phyloP scores from a whole-genome alignment of 2,329 filamentous ascomycete species.

The Ciborinia camelliae region DNA sequence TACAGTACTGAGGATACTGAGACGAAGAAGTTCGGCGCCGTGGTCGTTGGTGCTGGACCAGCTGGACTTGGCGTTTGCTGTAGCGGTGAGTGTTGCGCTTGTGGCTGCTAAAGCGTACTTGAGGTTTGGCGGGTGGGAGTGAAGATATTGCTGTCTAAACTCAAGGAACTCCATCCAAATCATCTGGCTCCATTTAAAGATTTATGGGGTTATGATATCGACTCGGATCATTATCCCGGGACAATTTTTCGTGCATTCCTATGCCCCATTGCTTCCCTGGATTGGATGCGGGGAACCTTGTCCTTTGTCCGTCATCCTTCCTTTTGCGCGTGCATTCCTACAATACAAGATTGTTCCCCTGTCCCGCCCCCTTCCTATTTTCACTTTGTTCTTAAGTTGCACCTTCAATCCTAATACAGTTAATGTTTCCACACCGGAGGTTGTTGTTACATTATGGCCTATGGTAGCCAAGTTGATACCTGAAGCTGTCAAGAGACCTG shows the following conservation, averaged over 20 bases:
- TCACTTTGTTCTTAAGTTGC: too few species aligned
- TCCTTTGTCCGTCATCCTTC: too few species aligned
- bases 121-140: too few species aligned
- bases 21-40: slow-evolving; percentile 44
- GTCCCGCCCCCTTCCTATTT: too few species aligned
- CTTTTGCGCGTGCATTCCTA: too few species aligned
- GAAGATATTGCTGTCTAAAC: slow-evolving; percentile 27
- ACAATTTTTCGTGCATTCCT: slow-evolving; percentile 36
- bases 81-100: too few species aligned
- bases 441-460: slow-evolving; percentile 50
- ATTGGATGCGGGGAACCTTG: too few species aligned
- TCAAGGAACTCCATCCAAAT: slow-evolving; percentile 26
- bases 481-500: slow-evolving; percentile 24
- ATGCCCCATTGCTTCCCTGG: too few species aligned
- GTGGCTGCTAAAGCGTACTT: too few species aligned
- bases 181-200: slow-evolving; percentile 29
- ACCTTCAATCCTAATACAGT: slow-evolving; percentile 31
- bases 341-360: too few species aligned
- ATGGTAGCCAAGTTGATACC: slow-evolving; percentile 33
- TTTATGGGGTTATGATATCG: slow-evolving; percentile 28
- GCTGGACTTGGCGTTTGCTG: slow-evolving; percentile 59
- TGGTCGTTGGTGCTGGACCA: slow-evolving; percentile 57
- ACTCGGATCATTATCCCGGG: slow-evolving; percentile 27
- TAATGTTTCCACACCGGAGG: slow-evolving; percentile 39
- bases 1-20: neutral